Base-by-base conservation (phyloP, 208 protist species). In the Kentomonas sorsogonicus region DNA sequence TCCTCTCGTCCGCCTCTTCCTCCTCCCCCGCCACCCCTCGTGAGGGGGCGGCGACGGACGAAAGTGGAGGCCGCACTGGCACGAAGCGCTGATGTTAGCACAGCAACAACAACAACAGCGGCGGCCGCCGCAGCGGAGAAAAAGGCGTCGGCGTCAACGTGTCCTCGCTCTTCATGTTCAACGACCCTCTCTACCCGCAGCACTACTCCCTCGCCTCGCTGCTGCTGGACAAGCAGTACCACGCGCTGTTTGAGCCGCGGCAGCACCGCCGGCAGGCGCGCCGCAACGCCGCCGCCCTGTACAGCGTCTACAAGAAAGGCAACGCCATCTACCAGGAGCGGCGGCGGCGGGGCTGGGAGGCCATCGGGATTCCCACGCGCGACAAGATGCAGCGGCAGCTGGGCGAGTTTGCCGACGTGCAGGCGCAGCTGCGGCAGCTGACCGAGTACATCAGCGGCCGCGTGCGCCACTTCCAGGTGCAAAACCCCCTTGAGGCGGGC, bases 201-300 rank as follows among this genome's bases (percentile, higher is more conserved):
- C 46, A 66, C 56, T 62, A 57, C 70, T 73, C 53, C 39, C 59
- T 72, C n/a, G 68, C 69, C 7, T 70, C 68, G 11, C 69, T 86
- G 34, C 69, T 89, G 30, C 47, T 84, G 7, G 72, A 86, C 38
- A 84, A 71, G 47, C 80, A 71, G 18, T 79, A 73, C 53, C 63
- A 64, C 38, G 58, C 72, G 15, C 73, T 92, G 48, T 82, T 83
- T 53, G 53, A 53, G 15, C 60, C 69, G 0, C 45, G 31, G 18
- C 68, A 65, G 30, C 63, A 86, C 20, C 56, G 63, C 40, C 54
- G 56, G 53, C 69, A 74, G 50, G 61, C 66, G 25, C 33, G 72
- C 41, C 53, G 34, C 4, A 53, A 54, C 0, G 71, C 67, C 16
- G 44, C 33, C 25, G 43, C 55, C n/a, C 31, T 89, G 31, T 30